Percentiles rank a stretch among this genome's conserved stretches.
Conservation (phyloP, 176 grass and related monocot species). For the Thalia dealbata region DNA sequence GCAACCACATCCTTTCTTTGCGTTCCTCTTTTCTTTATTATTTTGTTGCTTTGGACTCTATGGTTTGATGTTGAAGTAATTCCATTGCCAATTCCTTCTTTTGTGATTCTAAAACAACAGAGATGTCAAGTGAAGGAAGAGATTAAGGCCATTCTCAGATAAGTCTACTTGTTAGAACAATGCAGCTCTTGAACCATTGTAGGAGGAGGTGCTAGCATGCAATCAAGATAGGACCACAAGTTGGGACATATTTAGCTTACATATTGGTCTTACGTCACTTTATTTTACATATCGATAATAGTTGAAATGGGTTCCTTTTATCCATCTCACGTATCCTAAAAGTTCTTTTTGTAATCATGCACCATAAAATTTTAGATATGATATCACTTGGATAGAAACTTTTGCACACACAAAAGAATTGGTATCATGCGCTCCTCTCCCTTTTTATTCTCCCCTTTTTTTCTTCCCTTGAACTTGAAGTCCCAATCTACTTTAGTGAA, state of each 20-base stretch:
- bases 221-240: too few relatives aligned
- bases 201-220: too few relatives aligned
- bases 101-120: background rate
- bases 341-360: too few relatives aligned
- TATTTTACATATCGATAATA: too few relatives aligned
- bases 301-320: too few relatives aligned
- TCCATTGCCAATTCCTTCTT: background rate
- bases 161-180: too few relatives aligned
- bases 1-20: background rate
- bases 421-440: background rate
- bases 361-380: background rate
- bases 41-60: background rate
- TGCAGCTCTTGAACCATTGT: too few relatives aligned
- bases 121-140: too few relatives aligned
- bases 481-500: background rate
- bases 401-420: background rate
- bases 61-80: background rate
- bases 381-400: background rate
- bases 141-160: too few relatives aligned
- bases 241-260: too few relatives aligned
- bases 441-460: background rate
- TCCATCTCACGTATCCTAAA: too few relatives aligned
- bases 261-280: too few relatives aligned
- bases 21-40: background rate
- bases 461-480: background rate